Evolutionary conservation across 495 filamentous ascomycete species (phyloP), one percentile per base, ranked within the genome.

Genomic region (Hypoxylon lienhwacheense): DNA sequence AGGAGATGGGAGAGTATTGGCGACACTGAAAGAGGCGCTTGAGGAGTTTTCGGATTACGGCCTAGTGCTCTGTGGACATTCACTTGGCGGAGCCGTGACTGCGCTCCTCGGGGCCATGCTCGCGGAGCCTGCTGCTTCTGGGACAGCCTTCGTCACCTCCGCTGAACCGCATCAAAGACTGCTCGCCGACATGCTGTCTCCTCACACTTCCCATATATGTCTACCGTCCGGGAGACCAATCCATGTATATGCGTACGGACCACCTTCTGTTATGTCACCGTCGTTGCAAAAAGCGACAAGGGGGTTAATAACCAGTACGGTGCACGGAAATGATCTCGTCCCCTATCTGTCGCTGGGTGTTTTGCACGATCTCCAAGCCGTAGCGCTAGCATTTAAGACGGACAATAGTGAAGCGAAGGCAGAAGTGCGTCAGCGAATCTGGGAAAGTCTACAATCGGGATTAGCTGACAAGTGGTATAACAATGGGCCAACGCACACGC

Each of bases 171-270:
- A 74, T 47, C 69, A 68, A 25, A 66, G 72, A 10, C 69, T 81
- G 15, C 54, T 81, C 11, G 63, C 65, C n/a, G 61, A 66, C 7
- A 59, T 51, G 1, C 36, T 28, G 11, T 47, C 47, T 7, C 15
- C 25, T 29, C 61, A 51, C 17, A 56, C 39, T 32, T 62, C 50
- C 44, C 60, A 60, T 37, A 74, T 82, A 44, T 79, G 72, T 33
- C 78, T 89, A 3, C 89, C 85, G 14, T 57, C 81, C 0, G 81
- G 82, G 35, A 78, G 88, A 6, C 85, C 82, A 35, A 85, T 89
- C 29, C 87, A 89, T 63, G 87, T 89, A 39, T 92, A 87, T 67
- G 85, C 87, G 26, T 91, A 88, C 63, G 88, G 88, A 2, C 85
- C 88, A 7, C 86, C 88, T 7, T 81, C 85, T 2, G 84, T 82